These are phyloP conservation scores for Alternaria sp. DNA, from an alignment of 2,329 filamentous ascomycete species.

Conservation along the genomic window DNA sequence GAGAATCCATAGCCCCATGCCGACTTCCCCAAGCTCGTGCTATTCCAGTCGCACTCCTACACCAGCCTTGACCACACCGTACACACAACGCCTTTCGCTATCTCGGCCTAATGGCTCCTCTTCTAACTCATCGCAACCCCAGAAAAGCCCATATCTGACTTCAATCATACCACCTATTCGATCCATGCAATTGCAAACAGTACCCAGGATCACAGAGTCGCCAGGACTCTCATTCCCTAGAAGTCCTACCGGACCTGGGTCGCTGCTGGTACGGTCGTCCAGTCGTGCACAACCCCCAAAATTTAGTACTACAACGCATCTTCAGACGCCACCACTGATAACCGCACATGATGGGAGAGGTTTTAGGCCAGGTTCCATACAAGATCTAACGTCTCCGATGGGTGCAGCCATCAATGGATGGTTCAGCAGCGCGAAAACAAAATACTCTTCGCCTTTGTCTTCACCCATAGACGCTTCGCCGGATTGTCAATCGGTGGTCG, in stretches of 20 bases:
- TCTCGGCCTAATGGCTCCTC: slow-evolving; percentile 12
- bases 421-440: slow-evolving; percentile 11
- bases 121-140: slow-evolving; percentile 1
- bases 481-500: slow-evolving; percentile 23
- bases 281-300: slow-evolving; percentile 7
- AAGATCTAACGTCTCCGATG: slow-evolving; percentile 23
- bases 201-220: neutral
- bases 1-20: slow-evolving; percentile 19
- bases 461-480: slow-evolving; percentile 9
- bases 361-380: slow-evolving; percentile 7
- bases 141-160: neutral
- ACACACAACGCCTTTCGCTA: slow-evolving; percentile 11
- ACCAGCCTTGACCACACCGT: slow-evolving; percentile 12
- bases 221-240: neutral
- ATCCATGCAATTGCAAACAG: neutral
- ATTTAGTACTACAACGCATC: slow-evolving; percentile 11
- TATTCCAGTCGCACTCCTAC: slow-evolving; percentile 16
- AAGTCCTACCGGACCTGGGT: neutral
- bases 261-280: neutral
- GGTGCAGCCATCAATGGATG: slow-evolving; percentile 24
- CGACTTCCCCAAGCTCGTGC: slow-evolving; percentile 10
- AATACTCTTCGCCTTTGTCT: neutral
- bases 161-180: slow-evolving; percentile 4
- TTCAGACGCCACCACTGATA: slow-evolving; percentile 10
- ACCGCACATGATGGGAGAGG: neutral